Base-by-base conservation (phyloP, 1,284 basidiomycete genomes). In the Fomitopsis pinicola region DNA sequence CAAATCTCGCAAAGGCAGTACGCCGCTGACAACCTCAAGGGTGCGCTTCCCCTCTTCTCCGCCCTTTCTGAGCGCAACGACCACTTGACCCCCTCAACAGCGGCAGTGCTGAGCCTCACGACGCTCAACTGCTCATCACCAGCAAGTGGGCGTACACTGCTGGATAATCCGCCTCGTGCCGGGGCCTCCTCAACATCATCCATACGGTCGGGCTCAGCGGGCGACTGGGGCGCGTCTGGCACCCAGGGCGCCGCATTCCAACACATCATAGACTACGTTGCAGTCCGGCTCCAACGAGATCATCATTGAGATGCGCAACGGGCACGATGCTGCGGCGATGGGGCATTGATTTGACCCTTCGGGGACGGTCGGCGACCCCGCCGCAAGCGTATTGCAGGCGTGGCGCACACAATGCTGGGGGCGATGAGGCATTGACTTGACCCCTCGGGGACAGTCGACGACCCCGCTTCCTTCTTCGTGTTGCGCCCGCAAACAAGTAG, bases 91-190 rank as follows among this genome's bases (percentile, higher is more conserved):
- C 33, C 46, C 42, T 36, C 12, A 60, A 59, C 69, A 92, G 89
- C 87, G 62, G 89, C 90, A 65, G 90, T 90, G 0, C 77, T 90
- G 55, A 90, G 88, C 72, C 88, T 92, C 62, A 91, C 90, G n/a
- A 91, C 87, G 0, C 81, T 92, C 35, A 92, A 90, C 72, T 84
- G 88, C 63, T 89, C 89, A 1, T 90, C 67, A 85, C 87, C 8
- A 87, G 88, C 5, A 91, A 91, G 73, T 80, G 85, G 40, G 86
- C 89, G 0, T 91, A 91, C 75, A 89, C 89, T 67, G 80, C 86
- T 8, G 91, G 90, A 12, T 92, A 92, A 69, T 83, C 85, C 2
- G 75, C 87, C 2, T 90, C 90, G 30, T 91, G 90, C 68, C 84
- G 88, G 66, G 90, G 92, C 75, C 76, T 92, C 53, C 80, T 92